Conservation (phyloP, 2,329 filamentous ascomycete species). For the Colletotrichum spinosum region DNA sequence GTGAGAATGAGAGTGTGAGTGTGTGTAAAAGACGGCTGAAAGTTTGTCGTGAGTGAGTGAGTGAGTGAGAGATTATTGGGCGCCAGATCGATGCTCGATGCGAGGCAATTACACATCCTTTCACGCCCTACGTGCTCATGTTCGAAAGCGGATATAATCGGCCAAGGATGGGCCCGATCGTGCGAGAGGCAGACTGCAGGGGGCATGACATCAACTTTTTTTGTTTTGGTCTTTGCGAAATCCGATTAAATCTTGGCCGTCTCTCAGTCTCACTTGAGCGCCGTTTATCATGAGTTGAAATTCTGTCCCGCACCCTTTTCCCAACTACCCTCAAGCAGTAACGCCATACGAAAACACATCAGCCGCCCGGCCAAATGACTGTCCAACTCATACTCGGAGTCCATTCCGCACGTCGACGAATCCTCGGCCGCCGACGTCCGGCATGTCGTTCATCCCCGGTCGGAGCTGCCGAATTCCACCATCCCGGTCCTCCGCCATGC, state of each 20-base stretch:
- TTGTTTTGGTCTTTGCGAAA: neutral
- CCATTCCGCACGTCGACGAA: too few species aligned
- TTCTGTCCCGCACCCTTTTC: too few species aligned
- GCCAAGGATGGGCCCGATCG: constrained; percentile 24
- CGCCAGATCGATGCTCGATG: neutral
- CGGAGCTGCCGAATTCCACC: too few species aligned
- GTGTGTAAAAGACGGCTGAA: neutral
- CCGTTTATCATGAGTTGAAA: too few species aligned
- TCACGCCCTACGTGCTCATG: neutral
- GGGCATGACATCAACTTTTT: constrained; percentile 24
- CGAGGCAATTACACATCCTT: constrained; percentile 1
- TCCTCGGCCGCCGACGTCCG: too few species aligned
- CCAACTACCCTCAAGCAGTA: too few species aligned
- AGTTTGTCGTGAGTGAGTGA: neutral
- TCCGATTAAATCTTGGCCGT: neutral
- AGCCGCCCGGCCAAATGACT: too few species aligned
- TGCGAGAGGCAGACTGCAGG: constrained; percentile 12
- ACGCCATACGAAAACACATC: too few species aligned
- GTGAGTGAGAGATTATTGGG: neutral
- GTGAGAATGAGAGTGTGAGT: neutral
- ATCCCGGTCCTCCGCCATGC: too few species aligned
- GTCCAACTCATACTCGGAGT: too few species aligned
- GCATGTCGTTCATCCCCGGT: too few species aligned
- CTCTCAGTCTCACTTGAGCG: too few species aligned
- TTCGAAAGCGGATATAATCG: constrained; percentile 31